Base-by-base conservation (phyloP, 495 filamentous ascomycete species). In the Neurospora africana region DNA sequence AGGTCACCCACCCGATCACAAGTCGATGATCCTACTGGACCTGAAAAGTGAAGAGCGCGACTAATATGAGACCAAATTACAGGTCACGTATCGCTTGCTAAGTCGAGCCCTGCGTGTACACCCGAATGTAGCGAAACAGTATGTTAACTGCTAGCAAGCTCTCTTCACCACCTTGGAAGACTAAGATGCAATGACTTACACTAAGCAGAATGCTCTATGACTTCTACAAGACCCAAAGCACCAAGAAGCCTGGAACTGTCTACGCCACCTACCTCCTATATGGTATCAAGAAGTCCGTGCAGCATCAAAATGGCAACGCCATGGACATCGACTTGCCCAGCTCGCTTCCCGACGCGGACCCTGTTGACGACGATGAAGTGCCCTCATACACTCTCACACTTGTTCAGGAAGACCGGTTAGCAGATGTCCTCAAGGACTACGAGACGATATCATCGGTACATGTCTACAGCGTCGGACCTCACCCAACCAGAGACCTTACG, bases 231-330 rank as follows among this genome's bases (percentile, higher is more conserved):
- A 86, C 82, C 61, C 91, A 97, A 83, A 97, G 95, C 81, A 85
- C 83, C 39, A 93, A 91, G 78, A 91, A 89, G 61, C 88, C 93
- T 0, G 85, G 86, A 15, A 87, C 86, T 41, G 85, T 98, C 44
- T 89, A 94, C 82, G 95, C 95, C 70, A 97, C 93, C 21, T 99
- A 97, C 79, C 82, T 98, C 67, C 77, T 98, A 33, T 89, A 90
- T 70, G 95, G 95, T 27, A 81, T 75, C 71, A 87, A 78, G 73
- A 79, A 77, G 75, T 40, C 72, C 72, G 74, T 72, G 19, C 35
- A 73, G 35, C 33, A 5, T 61, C 69, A 76, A 77, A 68, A 80
- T 76, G 69, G 84, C 81, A 61, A 81, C 86, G 88, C 89, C 72
- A 90, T 87, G n/a, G 91, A 96, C 77, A 86, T 88, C 11, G 83